Evolutionary conservation across 2,329 filamentous ascomycete species (phyloP), one percentile per base, ranked within the genome.

Genomic region (Thielaviopsis musarum): DNA sequence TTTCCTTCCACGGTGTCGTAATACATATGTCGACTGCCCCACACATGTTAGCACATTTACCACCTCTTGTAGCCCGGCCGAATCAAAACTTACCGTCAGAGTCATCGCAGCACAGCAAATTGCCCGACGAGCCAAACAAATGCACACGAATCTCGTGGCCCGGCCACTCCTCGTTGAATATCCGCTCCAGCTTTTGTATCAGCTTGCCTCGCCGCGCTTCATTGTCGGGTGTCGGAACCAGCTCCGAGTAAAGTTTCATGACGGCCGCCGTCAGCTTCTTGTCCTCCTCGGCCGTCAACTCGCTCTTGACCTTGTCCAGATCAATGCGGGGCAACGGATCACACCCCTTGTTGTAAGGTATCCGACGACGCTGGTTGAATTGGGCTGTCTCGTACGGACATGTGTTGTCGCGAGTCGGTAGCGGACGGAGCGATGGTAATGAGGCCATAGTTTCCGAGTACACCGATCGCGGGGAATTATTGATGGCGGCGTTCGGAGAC

Each of bases 91-190:
- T 75, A 95, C 90, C 88, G 74, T 98, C 93, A 57, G 93, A 98
- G 68, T 96, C 90, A 70, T 89, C 91, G 38, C 91, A 95, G 71
- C 90, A 96, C 60, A 98, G 75, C 70, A 93, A 75, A 71, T 98
- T 98, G 54, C 93, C 93, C 4, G 93, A 97, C 5, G 93, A 97
- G n/a, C 93, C 93, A 77, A 98, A 98, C 17, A 97, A 82, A 69
- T 93, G 85, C 41, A 96, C 93, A 65, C 81, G 84, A 67, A 96
- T 96, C 62, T 94, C 80, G 66, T 89, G 85, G 1, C 87, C 89
- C 1, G 93, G 93, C 88, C 91, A 98, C 68, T 94, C 83, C 7
- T 87, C 80, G 67, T 94, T 93, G 69, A 98, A 83, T 49, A 97
- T 81, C 65, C 80, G 84, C 71, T 95, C 87, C 66, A 98, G 74